These are phyloP conservation scores for Aspergillus transmontanensis DNA, from an alignment of 2,329 filamentous ascomycete genomes.

Conservation along the genomic window DNA sequence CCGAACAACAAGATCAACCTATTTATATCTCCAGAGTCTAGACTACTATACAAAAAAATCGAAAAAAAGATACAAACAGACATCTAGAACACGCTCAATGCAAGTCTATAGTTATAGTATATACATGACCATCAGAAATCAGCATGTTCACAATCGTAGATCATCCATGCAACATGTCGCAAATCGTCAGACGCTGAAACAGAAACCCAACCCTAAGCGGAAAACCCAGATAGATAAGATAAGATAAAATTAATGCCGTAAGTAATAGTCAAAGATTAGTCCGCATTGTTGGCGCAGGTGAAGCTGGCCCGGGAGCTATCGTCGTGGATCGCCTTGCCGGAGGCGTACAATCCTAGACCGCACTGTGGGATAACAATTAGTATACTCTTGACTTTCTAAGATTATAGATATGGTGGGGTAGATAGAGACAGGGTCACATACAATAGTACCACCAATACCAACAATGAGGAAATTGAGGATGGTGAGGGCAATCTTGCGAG, in stretches of 20 bases:
- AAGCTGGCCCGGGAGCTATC: slow-evolving; percentile 39
- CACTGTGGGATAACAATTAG: slow-evolving; percentile 22
- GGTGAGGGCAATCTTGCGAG: slow-evolving; percentile 48
- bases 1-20: background rate
- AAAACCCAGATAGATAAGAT: background rate
- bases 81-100: background rate
- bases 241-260: background rate
- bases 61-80: background rate
- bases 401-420: no score
- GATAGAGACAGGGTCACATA: slow-evolving; percentile 11
- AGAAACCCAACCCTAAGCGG: background rate
- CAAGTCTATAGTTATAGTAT: background rate
- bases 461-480: slow-evolving; percentile 50
- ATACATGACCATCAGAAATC: background rate
- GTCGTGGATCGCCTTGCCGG: slow-evolving; percentile 38
- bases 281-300: slow-evolving; percentile 40
- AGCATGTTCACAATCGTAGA: background rate
- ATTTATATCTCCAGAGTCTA: background rate
- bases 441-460: slow-evolving; percentile 31
- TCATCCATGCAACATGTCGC: background rate
- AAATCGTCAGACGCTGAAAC: slow-evolving; percentile 1
- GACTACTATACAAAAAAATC: background rate
- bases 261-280: background rate
- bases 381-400: background rate
- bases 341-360: slow-evolving; percentile 41